A percentile compares a stretch with the other conserved stretches of the same genome.
These are phyloP conservation scores for Alliaria petiolata DNA, from an alignment of 345 rosid genomes.

Conservation along the genomic window DNA sequence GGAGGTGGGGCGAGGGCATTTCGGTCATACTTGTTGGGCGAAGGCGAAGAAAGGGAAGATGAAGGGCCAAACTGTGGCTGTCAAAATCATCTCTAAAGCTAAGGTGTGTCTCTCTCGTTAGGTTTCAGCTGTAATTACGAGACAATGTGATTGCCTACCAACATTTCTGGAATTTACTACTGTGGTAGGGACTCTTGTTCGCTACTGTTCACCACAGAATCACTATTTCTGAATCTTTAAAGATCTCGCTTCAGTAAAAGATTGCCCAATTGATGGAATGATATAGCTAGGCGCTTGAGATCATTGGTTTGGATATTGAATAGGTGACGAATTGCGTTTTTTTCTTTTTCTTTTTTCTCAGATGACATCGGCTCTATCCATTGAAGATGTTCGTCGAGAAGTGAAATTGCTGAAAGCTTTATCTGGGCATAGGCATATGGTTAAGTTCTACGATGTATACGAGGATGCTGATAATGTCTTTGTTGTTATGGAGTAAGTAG, in stretches of 20 bases:
- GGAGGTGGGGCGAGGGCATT: conserved; percentile 97
- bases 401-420: conserved; percentile 82
- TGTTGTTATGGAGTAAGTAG: conserved; percentile 88
- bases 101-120: conserved; percentile 39
- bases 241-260: not conserved
- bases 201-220: conserved; percentile 1
- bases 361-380: conserved; percentile 86
- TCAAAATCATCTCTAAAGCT: conserved; percentile 90
- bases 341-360: too few species aligned
- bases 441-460: conserved; percentile 73
- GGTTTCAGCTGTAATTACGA: not conserved
- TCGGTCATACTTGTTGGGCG: conserved; percentile 96
- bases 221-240: not conserved
- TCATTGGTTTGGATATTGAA: not conserved
- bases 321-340: not conserved
- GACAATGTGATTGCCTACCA: too few species aligned
- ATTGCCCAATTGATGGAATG: not conserved
- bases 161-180: too few species aligned
- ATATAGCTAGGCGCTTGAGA: not conserved
- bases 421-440: conserved; percentile 75
- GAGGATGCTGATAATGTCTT: conserved; percentile 77
- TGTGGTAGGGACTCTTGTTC: not conserved
- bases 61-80: conserved; percentile 79
- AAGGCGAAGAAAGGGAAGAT: conserved; percentile 78
- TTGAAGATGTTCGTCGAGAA: conserved; percentile 95